Percentiles rank a stretch among this genome's conserved stretches.
Conservation (phyloP, 176 grass and related monocot genomes). For the Triticum dicoccoides region DNA sequence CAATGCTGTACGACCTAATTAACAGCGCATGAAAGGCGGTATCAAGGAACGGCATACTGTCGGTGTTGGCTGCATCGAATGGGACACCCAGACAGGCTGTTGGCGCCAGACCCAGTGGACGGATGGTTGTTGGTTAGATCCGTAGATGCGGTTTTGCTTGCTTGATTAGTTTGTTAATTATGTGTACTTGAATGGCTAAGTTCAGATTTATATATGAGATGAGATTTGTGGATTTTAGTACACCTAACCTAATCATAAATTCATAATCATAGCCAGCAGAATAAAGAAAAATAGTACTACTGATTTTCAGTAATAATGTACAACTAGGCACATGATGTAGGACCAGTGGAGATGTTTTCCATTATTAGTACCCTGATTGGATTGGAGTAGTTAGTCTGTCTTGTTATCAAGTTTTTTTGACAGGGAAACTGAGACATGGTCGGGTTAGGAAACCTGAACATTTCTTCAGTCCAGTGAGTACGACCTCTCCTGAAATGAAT, state of each 20-base stretch:
- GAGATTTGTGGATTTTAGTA: slow-evolving; percentile 9
- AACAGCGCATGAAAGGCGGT: neutral
- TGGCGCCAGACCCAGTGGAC: slow-evolving; percentile 4
- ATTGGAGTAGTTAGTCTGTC: neutral
- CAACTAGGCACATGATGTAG: neutral
- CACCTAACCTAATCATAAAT: neutral
- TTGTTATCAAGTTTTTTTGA: neutral
- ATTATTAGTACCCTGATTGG: neutral
- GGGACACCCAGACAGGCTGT: slow-evolving; percentile 32
- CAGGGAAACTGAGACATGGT: neutral
- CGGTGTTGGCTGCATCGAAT: slow-evolving; percentile 28
- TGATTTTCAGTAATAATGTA: neutral
- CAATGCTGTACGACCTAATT: slow-evolving; percentile 19
- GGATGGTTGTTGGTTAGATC: slow-evolving; percentile 32
- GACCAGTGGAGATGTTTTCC: neutral
- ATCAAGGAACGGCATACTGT: neutral
- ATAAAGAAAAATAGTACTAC: neutral
- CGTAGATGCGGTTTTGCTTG: neutral
- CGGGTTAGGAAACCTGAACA: too few species aligned
- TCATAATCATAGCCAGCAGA: neutral
- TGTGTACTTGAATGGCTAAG: slow-evolving; percentile 13
- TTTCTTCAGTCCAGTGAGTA: neutral
- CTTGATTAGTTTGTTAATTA: slow-evolving; percentile 8
- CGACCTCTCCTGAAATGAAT: neutral
- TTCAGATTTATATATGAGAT: slow-evolving; percentile 15